Percentiles rank a stretch among this genome's conserved stretches.
Conservation (phyloP, 345 rosid species). For the Limnanthes douglasii region DNA sequence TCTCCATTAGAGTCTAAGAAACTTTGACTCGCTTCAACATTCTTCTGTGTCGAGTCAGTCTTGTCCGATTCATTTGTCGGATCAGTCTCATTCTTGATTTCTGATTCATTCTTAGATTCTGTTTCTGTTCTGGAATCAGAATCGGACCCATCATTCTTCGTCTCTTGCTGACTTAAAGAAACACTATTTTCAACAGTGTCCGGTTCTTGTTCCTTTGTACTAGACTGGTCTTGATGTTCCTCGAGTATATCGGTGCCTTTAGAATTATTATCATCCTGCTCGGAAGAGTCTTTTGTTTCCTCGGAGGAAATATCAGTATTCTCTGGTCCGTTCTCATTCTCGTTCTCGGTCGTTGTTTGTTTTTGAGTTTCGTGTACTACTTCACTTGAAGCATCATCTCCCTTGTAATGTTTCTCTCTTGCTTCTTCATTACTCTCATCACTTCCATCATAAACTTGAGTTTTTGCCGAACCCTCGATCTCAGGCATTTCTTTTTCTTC, state of each 20-base stretch:
- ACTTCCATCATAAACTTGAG: conserved; percentile 25
- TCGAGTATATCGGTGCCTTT: conserved; percentile 11
- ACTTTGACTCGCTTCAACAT: conserved; percentile 19
- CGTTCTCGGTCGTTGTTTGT: conserved; percentile 10
- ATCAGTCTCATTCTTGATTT: conserved; percentile 9
- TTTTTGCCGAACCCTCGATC: conserved; percentile 14
- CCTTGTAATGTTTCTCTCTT: conserved; percentile 66
- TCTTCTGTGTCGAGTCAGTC: conserved; percentile 4
- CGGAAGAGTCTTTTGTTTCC: too few relatives aligned
- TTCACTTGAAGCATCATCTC: conserved; percentile 77
- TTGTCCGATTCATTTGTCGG: conserved; percentile 4
- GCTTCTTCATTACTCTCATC: conserved; percentile 29
- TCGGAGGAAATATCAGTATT: too few relatives aligned
- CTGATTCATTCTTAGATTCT: conserved; percentile 11
- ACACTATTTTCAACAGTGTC: conserved; percentile 13
- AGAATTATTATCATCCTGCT: conserved; percentile 9
- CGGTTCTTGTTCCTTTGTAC: conserved; percentile 16
- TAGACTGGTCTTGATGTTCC: conserved; percentile 19
- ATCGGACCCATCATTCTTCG: conserved; percentile 6
- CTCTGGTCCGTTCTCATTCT: conserved; percentile 9
- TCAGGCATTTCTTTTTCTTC: conserved; percentile 8
- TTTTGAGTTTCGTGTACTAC: conserved; percentile 36
- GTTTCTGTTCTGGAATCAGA: conserved; percentile 8
- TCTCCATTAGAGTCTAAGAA: conserved; percentile 24
- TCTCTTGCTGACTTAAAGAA: conserved; percentile 12